These are phyloP conservation scores for Heliocybe sulcata DNA, from an alignment of 1,284 basidiomycete genomes.

Conservation along the genomic window DNA sequence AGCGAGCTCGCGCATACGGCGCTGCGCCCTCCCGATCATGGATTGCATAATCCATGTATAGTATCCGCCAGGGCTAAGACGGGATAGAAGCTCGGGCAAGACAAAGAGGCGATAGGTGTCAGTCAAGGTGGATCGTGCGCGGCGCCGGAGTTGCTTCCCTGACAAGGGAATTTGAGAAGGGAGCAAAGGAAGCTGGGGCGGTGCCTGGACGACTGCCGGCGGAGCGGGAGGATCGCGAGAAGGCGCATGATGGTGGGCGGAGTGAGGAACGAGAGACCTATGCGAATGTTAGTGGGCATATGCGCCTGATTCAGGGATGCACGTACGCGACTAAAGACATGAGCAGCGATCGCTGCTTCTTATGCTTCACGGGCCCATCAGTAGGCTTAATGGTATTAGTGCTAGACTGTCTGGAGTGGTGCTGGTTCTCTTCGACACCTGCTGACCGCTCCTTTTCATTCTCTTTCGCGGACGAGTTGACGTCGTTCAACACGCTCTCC, in stretches of 20 bases:
- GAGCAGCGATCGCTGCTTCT: slow-evolving; percentile 57
- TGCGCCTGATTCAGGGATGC: slow-evolving; percentile 3
- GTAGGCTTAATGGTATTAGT: slow-evolving; percentile 13
- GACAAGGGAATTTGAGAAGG: slow-evolving; percentile 15
- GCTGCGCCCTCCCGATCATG: slow-evolving; percentile 41
- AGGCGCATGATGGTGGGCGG: not conserved
- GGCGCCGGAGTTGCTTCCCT: slow-evolving; percentile 40
- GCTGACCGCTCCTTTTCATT: slow-evolving; percentile 29
- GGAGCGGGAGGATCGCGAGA: slow-evolving; percentile 7
- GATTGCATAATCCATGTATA: slow-evolving; percentile 48
- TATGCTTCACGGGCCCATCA: slow-evolving; percentile 27
- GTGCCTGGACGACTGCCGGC: slow-evolving; percentile 12
- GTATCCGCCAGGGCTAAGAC: slow-evolving; percentile 32
- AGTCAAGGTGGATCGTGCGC: slow-evolving; percentile 68
- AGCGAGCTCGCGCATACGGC: slow-evolving; percentile 38
- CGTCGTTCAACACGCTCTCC: slow-evolving; percentile 43
- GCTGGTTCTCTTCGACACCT: slow-evolving; percentile 10
- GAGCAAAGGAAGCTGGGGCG: slow-evolving; percentile 18
- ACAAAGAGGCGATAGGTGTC: slow-evolving; percentile 70
- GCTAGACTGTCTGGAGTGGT: slow-evolving; percentile 7
- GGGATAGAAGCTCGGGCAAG: slow-evolving; percentile 33
- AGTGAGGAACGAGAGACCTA: slow-evolving; percentile 31
- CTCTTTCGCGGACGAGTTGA: slow-evolving; percentile 35
- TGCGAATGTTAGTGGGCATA: not conserved
- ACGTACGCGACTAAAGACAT: slow-evolving; percentile 62